These are phyloP conservation scores for Dendrostoma leiphaemia DNA, from an alignment of 2,329 filamentous ascomycete species.

Conservation along the genomic window DNA sequence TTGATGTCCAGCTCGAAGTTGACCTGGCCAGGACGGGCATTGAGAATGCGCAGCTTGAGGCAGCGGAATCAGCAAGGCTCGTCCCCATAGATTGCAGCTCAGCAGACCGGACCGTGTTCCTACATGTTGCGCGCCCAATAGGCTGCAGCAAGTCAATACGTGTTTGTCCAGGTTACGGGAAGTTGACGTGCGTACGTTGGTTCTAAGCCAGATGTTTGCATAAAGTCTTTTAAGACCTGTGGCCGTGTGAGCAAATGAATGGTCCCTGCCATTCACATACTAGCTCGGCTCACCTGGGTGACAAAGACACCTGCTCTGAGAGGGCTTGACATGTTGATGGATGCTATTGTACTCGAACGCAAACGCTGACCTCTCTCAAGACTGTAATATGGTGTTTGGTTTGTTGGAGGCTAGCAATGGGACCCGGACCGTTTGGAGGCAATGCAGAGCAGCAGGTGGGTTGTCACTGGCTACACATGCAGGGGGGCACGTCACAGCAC, in stretches of 20 bases:
- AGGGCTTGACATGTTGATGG: constrained; percentile 4
- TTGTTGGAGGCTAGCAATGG: too few relatives aligned
- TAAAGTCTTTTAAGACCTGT: constrained; percentile 83
- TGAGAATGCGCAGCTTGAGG: constrained; percentile 62
- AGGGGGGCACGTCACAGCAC: neutral
- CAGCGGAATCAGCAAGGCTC: neutral
- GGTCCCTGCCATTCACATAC: neutral
- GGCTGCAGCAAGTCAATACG: constrained; percentile 4
- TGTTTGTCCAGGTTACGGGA: neutral
- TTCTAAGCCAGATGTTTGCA: constrained; percentile 81
- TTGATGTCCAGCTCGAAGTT: constrained; percentile 75
- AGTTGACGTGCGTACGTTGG: constrained; percentile 75
- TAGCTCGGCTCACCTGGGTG: constrained; percentile 1
- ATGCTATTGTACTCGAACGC: neutral
- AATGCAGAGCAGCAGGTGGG: too few relatives aligned
- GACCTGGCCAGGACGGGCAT: constrained; percentile 64
- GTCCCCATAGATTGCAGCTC: too few relatives aligned
- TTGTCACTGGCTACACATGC: too few relatives aligned
- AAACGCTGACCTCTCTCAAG: too few relatives aligned
- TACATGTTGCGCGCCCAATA: constrained; percentile 14
- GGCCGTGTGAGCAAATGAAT: constrained; percentile 5
- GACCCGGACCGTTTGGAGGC: neutral
- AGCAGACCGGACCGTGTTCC: neutral
- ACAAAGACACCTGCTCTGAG: neutral
- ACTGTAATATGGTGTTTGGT: neutral